These are phyloP conservation scores for Saccharomyces pastorianus DNA, from an alignment of 1,139 yeast species.

Conservation along the genomic window DNA sequence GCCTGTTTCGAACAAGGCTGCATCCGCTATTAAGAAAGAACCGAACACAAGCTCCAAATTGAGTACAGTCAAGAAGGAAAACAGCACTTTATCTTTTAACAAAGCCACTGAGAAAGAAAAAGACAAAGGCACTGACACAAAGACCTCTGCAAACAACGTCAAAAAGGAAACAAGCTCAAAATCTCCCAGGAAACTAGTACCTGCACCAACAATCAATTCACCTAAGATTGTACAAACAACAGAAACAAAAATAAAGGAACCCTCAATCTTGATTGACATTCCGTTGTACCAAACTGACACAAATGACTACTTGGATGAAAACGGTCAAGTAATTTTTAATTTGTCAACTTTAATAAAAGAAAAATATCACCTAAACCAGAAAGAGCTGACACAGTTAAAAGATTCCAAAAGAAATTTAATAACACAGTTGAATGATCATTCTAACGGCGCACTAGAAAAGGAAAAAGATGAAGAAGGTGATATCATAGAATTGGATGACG, in stretches of 20 bases:
- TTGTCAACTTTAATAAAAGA: slow-evolving; percentile 76
- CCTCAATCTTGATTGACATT: slow-evolving; percentile 47
- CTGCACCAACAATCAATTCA: slow-evolving; percentile 29
- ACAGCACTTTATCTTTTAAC: background rate
- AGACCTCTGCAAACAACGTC: background rate
- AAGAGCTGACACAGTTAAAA: slow-evolving; percentile 47
- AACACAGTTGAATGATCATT: slow-evolving; percentile 46
- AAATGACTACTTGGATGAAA: slow-evolving; percentile 48
- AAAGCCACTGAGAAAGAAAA: slow-evolving; percentile 10
- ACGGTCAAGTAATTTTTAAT: slow-evolving; percentile 68
- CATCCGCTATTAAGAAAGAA: background rate
- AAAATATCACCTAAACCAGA: slow-evolving; percentile 32
- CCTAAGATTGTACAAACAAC: slow-evolving; percentile 27
- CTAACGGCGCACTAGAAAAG: slow-evolving; percentile 37
- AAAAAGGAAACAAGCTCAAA: slow-evolving; percentile 6
- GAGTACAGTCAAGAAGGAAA: background rate
- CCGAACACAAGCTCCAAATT: background rate
- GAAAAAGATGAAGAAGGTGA: slow-evolving; percentile 56
- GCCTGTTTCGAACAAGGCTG: background rate
- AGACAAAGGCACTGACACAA: slow-evolving; percentile 2
- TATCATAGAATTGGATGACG: slow-evolving; percentile 35
- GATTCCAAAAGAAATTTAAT: slow-evolving; percentile 55
- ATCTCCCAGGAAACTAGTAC: slow-evolving; percentile 17
- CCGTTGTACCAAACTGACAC: slow-evolving; percentile 40
- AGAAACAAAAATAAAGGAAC: slow-evolving; percentile 33